Evolutionary conservation across 495 filamentous ascomycete genomes (phyloP).

Genomic region (Xylaria castorea): DNA sequence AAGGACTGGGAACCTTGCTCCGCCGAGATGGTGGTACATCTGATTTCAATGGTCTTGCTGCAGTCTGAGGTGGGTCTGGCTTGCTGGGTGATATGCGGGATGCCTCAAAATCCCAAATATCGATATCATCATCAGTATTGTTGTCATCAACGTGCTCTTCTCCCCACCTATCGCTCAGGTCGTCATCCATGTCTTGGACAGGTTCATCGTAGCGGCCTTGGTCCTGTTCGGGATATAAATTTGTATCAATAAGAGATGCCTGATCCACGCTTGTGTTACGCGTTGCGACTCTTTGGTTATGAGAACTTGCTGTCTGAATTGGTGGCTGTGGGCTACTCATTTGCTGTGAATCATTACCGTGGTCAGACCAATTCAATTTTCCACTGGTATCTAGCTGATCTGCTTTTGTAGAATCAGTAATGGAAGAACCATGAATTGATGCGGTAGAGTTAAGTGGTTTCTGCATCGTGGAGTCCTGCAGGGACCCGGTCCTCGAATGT

Average conservation of each 20-base stretch:
- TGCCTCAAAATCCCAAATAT: slow-evolving; percentile 57
- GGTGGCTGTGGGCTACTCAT: slow-evolving; percentile 22
- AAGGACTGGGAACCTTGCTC: slow-evolving; percentile 53
- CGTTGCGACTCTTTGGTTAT: slow-evolving; percentile 15
- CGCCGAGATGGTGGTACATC: slow-evolving; percentile 40
- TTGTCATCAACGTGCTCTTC: slow-evolving; percentile 26
- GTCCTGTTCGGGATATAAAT: not conserved
- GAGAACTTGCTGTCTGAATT: slow-evolving; percentile 22
- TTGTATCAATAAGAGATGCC: not conserved
- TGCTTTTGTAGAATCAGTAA: slow-evolving; percentile 37
- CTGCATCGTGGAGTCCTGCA: not conserved
- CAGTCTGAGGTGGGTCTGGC: slow-evolving; percentile 36
- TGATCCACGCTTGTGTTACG: slow-evolving; percentile 14
- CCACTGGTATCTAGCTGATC: slow-evolving; percentile 30
- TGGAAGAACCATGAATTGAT: slow-evolving; percentile 17
- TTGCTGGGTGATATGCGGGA: slow-evolving; percentile 45
- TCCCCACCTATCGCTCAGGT: slow-evolving; percentile 20
- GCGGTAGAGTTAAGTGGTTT: slow-evolving; percentile 5
- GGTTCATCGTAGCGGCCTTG: slow-evolving; percentile 4
- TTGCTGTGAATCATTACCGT: slow-evolving; percentile 24
- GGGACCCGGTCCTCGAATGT: slow-evolving; percentile 29
- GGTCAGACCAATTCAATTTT: slow-evolving; percentile 42
- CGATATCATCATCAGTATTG: slow-evolving; percentile 47
- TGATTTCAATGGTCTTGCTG: slow-evolving; percentile 27
- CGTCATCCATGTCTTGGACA: slow-evolving; percentile 26